Evolutionary conservation across 140 eudicot species (phyloP).

Genomic region (Erigeron philadelphicus): DNA sequence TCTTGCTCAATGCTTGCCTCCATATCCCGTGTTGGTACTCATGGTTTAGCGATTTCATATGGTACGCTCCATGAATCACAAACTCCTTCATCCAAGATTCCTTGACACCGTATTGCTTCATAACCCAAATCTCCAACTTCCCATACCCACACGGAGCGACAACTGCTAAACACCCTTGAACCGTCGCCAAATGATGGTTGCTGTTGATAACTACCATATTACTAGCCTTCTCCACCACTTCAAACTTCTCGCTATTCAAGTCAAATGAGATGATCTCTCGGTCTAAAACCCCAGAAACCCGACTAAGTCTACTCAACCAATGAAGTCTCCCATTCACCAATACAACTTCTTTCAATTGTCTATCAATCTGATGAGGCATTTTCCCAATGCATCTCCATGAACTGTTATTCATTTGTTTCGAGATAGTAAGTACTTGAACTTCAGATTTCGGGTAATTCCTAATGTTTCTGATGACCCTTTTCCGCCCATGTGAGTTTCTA

Average conservation of each 20-base stretch:
- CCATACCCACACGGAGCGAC: not conserved
- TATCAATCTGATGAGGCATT: not conserved
- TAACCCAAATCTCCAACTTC: not conserved
- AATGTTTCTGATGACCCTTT: not conserved
- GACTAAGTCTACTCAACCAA: not conserved
- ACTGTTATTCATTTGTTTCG: not conserved
- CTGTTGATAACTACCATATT: not conserved
- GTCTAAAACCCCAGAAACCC: not conserved
- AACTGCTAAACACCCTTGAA: not conserved
- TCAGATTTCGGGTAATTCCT: conserved; percentile 1
- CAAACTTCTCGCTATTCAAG: not conserved
- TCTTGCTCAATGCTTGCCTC: not conserved
- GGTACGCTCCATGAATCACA: not conserved
- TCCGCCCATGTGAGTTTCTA: not conserved
- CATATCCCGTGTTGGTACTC: not conserved
- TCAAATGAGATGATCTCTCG: conserved; percentile 2
- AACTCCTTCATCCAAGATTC: conserved; percentile 1
- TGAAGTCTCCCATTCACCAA: not conserved
- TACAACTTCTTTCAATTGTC: not conserved
- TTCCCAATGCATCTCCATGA: conserved; percentile 3
- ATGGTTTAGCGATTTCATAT: not conserved
- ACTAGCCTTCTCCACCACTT: not conserved
- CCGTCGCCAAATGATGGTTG: not conserved
- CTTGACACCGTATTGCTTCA: not conserved
- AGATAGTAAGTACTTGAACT: not conserved